Base-by-base conservation (phyloP, 2,329 filamentous ascomycete genomes). In the Fusarium napiforme region DNA sequence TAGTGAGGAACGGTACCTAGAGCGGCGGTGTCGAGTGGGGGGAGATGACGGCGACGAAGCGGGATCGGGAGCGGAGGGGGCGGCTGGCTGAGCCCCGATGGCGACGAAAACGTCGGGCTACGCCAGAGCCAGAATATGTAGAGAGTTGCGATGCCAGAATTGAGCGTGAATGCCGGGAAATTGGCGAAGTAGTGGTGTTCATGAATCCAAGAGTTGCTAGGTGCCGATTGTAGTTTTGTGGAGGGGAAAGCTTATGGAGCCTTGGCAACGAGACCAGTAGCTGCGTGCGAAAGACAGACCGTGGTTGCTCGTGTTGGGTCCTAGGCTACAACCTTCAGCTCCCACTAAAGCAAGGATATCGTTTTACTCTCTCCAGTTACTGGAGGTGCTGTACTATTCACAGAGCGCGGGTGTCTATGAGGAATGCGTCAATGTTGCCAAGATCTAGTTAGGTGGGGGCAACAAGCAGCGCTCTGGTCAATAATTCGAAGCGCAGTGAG, bases 391-490 rank as follows among this genome's bases (percentile, higher is more conserved):
- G 50, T 32, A 52, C 58, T 58, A 57, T 69, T 58, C 45, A n/a
- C 39, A 58, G 39, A 23, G 45, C n/a, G 45, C n/a, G 58, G 65
- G 26, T 69, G 50, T 52, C 32, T 64, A 69, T 45, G 61, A 62
- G 55, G 30, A 71, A 47, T 67, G 60, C 43, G 67, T 69, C 60
- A 63, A 65, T 50, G 67, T 73, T 71, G 73, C 73, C 73, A 74
- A 77, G 67, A 61, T 64, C 69, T 67, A 71, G 65, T 75, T 67
- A 69, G 63, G 75, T 71, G 75, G 73, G 73, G 73, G 62, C 37
- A 47, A 60, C 45, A 37, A 60, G 65, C 52, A 43, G 42, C 49
- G 37, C 36, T 49, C 36, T 28, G 46, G 39, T 55, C 21, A 64
- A 43, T 43, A 45, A 58, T 59, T 59, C 15, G 36, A 65, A 42